phyloP scores from a whole-genome alignment of 1,284 basidiomycete genomes.

The Puccinia hordei region DNA sequence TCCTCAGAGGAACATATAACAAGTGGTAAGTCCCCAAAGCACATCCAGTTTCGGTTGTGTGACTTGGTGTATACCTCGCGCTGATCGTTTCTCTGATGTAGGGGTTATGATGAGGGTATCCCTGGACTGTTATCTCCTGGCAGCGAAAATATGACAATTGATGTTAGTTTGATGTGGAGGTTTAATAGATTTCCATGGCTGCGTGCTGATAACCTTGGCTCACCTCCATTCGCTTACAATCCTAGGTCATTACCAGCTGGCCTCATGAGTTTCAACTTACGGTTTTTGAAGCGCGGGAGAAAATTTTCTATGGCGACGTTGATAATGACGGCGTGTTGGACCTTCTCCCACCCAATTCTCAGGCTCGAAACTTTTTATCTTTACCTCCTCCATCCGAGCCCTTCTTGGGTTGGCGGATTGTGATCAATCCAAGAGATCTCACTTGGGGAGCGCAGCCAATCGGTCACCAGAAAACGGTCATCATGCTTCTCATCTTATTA shows the following conservation, averaged over 20 bases:
- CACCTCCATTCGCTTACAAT: background rate
- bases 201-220: background rate
- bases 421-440: conserved; percentile 74
- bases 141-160: conserved; percentile 72
- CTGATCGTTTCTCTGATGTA: background rate
- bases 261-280: conserved; percentile 83
- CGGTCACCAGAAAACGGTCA: conserved; percentile 76
- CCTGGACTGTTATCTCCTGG: conserved; percentile 67
- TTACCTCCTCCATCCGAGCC: conserved; percentile 67
- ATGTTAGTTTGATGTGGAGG: conserved; percentile 56
- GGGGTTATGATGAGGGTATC: conserved; percentile 78
- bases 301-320: conserved; percentile 79
- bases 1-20: conserved; percentile 84
- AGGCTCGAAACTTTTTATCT: conserved; percentile 79
- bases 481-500: conserved; percentile 79
- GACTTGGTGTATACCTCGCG: background rate
- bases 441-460: conserved; percentile 77
- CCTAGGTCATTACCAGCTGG: conserved; percentile 75
- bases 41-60: too few relatives aligned
- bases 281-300: conserved; percentile 82
- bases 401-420: conserved; percentile 79
- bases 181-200: background rate
- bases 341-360: conserved; percentile 81
- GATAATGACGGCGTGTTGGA: conserved; percentile 84
- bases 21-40: conserved; percentile 64